These are phyloP conservation scores for Glaciozyma martinii DNA, from an alignment of 768 basidiomycete genomes.

Conservation along the genomic window DNA sequence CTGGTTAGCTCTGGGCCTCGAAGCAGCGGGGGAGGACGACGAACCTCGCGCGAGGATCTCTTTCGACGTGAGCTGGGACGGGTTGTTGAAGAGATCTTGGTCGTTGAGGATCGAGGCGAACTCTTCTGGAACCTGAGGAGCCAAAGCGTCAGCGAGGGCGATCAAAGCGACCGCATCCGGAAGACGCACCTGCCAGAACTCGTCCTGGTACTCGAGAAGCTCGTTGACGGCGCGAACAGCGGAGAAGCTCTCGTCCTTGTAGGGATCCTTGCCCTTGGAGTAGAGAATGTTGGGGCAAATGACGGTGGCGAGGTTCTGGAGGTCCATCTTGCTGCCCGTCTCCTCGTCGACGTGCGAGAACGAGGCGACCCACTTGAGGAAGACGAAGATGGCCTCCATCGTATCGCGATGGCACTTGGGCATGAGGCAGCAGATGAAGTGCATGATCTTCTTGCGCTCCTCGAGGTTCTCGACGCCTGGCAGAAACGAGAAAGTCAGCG, in stretches of 20 bases:
- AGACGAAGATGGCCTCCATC: conserved; percentile 93
- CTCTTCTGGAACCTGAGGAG: conserved; percentile 59
- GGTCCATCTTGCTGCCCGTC: conserved; percentile 97
- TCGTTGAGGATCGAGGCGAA: conserved; percentile 77
- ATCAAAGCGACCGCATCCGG: no score
- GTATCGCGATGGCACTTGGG: conserved; percentile 94
- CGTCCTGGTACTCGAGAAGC: conserved; percentile 85
- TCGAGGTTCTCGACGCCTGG: conserved; percentile 62
- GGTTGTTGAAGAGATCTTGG: conserved; percentile 82
- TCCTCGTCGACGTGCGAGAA: conserved; percentile 97
- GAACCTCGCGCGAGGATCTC: conserved; percentile 55
- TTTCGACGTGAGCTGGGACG: conserved; percentile 80
- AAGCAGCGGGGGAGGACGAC: not conserved
- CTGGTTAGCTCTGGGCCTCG: not conserved
- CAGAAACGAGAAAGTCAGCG: not conserved
- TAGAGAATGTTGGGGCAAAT: conserved; percentile 98
- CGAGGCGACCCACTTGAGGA: conserved; percentile 98
- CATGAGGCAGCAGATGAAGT: conserved; percentile 72
- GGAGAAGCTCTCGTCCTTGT: conserved; percentile 85
- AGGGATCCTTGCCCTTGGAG: conserved; percentile 61
- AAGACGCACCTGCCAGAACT: conserved; percentile 64
- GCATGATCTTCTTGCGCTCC: conserved; percentile 73
- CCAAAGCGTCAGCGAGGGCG: not conserved
- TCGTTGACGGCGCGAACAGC: conserved; percentile 77
- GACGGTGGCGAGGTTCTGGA: conserved; percentile 89